Conservation (phyloP, 345 rosid species). For the Hypericum androsaemum region DNA sequence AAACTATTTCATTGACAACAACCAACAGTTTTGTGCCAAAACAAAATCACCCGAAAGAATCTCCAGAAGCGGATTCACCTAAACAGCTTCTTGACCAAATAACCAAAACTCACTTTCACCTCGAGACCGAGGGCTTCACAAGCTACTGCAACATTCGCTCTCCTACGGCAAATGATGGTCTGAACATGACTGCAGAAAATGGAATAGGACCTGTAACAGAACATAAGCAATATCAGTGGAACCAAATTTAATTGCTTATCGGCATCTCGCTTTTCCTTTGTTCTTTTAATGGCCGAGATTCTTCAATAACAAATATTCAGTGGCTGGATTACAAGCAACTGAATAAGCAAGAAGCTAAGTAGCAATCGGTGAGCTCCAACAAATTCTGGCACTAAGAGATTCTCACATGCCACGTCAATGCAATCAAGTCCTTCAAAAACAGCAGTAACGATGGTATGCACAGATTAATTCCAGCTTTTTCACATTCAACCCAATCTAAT, state of each 20-base stretch:
- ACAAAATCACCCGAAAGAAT: background rate
- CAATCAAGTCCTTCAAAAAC: too few relatives aligned
- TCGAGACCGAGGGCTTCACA: conserved; percentile 6
- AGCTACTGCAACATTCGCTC: conserved; percentile 19
- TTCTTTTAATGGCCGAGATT: background rate
- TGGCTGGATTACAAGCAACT: too few relatives aligned
- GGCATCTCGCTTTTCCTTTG: background rate
- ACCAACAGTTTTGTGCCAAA: background rate
- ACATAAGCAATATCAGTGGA: background rate
- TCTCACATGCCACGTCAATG: too few relatives aligned
- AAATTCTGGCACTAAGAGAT: too few relatives aligned
- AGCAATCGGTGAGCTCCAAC: too few relatives aligned
- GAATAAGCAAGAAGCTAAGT: too few relatives aligned
- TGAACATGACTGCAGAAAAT: conserved; percentile 2
- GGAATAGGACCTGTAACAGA: conserved; percentile 22
- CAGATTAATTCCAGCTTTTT: background rate
- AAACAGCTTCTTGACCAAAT: conserved; percentile 8
- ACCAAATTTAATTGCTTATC: background rate
- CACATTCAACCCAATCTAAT: background rate
- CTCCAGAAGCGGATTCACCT: background rate
- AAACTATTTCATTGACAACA: background rate
- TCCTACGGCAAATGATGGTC: conserved; percentile 21
- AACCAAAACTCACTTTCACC: conserved; percentile 3
- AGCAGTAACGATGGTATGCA: too few relatives aligned
- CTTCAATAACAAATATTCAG: too few relatives aligned